phyloP scores from a whole-genome alignment of 306 rosid species.

The Vicia faba region DNA sequence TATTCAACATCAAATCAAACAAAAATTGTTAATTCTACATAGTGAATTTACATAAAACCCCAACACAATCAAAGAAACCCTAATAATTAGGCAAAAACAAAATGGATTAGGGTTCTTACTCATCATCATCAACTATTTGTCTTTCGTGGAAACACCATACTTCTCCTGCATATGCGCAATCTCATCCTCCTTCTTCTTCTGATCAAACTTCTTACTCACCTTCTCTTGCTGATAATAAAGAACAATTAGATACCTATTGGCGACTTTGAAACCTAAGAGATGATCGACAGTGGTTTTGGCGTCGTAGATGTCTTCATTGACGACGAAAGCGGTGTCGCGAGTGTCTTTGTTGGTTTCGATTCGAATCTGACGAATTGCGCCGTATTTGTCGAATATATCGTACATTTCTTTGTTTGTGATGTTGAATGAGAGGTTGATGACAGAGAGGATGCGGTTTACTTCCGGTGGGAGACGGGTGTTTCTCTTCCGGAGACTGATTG shows the following conservation, averaged over 20 bases:
- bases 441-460: conserved; percentile 87
- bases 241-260: conserved; percentile 87
- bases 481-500: conserved; percentile 85
- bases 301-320: conserved; percentile 97
- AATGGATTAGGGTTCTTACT: too few species aligned
- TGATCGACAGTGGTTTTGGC: conserved; percentile 98
- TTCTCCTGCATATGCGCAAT: conserved; percentile 85
- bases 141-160: conserved; percentile 92
- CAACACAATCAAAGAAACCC: conserved; percentile 25
- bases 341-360: conserved; percentile 93
- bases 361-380: conserved; percentile 95
- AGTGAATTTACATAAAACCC: conserved; percentile 1
- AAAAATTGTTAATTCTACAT: background rate
- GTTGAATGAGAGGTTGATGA: conserved; percentile 88
- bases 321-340: conserved; percentile 92
- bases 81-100: background rate
- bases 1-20: background rate
- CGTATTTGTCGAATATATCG: conserved; percentile 96
- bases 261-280: conserved; percentile 94
- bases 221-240: conserved; percentile 92
- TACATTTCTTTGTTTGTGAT: conserved; percentile 99
- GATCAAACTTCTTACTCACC: conserved; percentile 95
- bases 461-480: conserved; percentile 96
- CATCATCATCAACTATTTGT: conserved; percentile 49
- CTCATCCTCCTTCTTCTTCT: conserved; percentile 93